Conservation (phyloP, 1,284 basidiomycete species). For the Termitomyces sp. region DNA sequence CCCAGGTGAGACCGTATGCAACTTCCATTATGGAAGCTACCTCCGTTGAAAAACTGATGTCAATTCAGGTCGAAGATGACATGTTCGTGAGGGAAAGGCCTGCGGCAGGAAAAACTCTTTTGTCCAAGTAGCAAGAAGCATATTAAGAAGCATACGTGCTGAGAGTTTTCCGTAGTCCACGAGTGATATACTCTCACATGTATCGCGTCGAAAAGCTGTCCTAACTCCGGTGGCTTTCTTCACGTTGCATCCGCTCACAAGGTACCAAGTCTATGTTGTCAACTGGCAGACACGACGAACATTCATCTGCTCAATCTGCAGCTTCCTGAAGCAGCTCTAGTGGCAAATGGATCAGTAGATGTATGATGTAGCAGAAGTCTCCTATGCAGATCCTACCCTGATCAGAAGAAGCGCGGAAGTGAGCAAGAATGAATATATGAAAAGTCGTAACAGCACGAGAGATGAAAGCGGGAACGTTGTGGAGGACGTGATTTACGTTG, state of each 20-base stretch:
- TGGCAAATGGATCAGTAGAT: too few species aligned
- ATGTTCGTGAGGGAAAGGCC: constrained; percentile 6
- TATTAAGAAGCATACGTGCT: background rate
- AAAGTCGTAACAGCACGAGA: too few species aligned
- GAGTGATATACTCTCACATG: background rate
- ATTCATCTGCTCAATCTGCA: background rate
- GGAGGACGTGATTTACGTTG: too few species aligned
- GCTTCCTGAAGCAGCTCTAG: background rate
- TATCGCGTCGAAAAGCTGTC: background rate
- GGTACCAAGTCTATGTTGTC: background rate
- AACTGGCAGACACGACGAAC: background rate
- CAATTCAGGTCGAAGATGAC: background rate
- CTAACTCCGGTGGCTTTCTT: background rate
- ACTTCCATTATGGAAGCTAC: constrained; percentile 16
- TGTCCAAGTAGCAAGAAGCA: background rate
- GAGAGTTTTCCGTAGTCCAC: background rate
- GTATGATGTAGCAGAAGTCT: too few species aligned
- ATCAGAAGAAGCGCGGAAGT: too few species aligned
- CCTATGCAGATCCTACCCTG: too few species aligned
- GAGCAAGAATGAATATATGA: too few species aligned
- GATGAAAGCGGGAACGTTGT: too few species aligned
- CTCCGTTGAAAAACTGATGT: background rate
- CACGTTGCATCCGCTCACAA: background rate
- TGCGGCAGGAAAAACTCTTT: background rate
- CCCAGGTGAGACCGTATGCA: constrained; percentile 22